These are phyloP conservation scores for Neurospora sp. DNA, from an alignment of 2,329 filamentous ascomycete species.

Conservation along the genomic window DNA sequence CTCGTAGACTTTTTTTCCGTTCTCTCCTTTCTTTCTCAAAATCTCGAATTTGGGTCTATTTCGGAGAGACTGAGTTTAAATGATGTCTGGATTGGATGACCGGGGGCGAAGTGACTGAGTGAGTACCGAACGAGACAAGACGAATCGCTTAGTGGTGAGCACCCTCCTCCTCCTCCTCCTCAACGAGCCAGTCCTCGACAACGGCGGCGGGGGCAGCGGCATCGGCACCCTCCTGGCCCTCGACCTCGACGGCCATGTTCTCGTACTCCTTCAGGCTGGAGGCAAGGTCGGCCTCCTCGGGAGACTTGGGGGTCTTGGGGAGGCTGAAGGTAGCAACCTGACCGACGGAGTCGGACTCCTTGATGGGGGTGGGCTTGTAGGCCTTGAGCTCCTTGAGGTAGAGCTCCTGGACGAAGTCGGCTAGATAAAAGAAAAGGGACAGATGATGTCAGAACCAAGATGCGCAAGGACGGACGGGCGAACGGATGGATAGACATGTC, in stretches of 20 bases:
- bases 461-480: slow-evolving; percentile 5
- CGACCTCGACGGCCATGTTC: slow-evolving; percentile 84
- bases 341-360: slow-evolving; percentile 78
- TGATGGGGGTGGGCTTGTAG: slow-evolving; percentile 81
- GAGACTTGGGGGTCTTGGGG: slow-evolving; percentile 75
- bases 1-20: neutral
- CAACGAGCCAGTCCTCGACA: slow-evolving; percentile 70
- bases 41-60: neutral
- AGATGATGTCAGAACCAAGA: slow-evolving; percentile 18
- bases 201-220: slow-evolving; percentile 50
- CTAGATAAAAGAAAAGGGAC: slow-evolving; percentile 35
- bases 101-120: neutral
- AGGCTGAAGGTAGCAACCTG: slow-evolving; percentile 80
- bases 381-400: slow-evolving; percentile 93
- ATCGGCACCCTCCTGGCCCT: slow-evolving; percentile 64
- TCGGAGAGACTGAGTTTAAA: neutral
- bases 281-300: slow-evolving; percentile 90
- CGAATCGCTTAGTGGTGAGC: slow-evolving; percentile 35
- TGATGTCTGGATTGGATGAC: neutral
- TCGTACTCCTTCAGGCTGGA: slow-evolving; percentile 92
- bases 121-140: neutral
- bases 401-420: slow-evolving; percentile 94
- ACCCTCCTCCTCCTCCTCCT: slow-evolving; percentile 54
- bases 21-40: neutral
- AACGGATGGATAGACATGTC: neutral